Evolutionary conservation across 2,329 filamentous ascomycete species (phyloP).

Genomic region (Ceratocystis huliohia): DNA sequence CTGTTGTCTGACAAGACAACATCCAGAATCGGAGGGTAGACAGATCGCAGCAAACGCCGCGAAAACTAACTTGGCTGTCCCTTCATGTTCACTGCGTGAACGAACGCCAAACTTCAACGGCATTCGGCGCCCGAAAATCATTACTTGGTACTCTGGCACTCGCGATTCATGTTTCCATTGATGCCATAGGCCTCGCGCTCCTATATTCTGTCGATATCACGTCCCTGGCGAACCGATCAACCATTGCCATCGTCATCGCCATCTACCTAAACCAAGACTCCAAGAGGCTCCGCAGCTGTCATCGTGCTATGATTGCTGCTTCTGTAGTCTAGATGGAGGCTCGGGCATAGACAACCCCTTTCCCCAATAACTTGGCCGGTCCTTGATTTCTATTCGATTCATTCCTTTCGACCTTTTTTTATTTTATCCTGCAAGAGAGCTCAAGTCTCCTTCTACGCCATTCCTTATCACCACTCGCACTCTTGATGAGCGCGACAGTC

Average conservation of each 20-base stretch:
- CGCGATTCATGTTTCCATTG: constrained; percentile 21
- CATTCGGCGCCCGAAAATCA: not conserved
- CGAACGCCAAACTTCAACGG: not conserved
- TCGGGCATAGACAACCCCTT: constrained; percentile 13
- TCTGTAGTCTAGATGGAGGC: constrained; percentile 14
- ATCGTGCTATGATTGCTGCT: constrained; percentile 10
- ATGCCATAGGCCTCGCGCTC: constrained; percentile 21
- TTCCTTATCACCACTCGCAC: constrained; percentile 7
- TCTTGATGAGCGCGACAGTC: constrained; percentile 7
- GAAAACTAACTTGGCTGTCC: not conserved
- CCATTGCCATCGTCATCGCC: not conserved
- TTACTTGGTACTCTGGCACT: not conserved
- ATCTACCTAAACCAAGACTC: not conserved
- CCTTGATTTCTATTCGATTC: constrained; percentile 18
- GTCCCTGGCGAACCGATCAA: not conserved
- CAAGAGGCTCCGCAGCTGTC: not conserved
- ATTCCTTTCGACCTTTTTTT: constrained; percentile 10
- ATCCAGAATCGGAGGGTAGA: constrained; percentile 7
- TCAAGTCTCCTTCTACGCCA: constrained; percentile 17
- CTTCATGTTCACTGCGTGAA: not conserved
- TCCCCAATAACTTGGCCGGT: constrained; percentile 15
- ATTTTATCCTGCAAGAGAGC: constrained; percentile 21
- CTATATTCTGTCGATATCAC: not conserved
- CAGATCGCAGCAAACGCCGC: not conserved
- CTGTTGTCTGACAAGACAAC: constrained; percentile 12